Percentiles rank a stretch among this genome's conserved stretches.
These are phyloP conservation scores for Phytophthora vignae DNA, from an alignment of 352 stramenopile species.

Conservation along the genomic window DNA sequence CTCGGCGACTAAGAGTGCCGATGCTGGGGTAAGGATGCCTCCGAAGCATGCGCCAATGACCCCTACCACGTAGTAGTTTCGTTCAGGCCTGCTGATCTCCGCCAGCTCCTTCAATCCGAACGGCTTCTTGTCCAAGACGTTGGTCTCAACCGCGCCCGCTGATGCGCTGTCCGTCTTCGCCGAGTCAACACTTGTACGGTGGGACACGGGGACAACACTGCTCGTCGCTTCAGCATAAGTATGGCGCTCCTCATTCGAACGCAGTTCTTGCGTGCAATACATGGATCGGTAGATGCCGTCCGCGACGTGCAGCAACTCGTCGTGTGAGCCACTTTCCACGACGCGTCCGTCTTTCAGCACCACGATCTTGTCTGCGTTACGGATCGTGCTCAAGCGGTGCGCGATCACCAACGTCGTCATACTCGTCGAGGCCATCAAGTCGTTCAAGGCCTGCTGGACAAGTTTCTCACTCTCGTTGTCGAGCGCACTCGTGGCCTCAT, in stretches of 20 bases:
- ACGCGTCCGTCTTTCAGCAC: neutral
- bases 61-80: neutral
- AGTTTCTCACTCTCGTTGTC: neutral
- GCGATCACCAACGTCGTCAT: neutral
- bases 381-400: neutral
- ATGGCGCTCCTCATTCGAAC: no score
- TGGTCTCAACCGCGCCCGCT: neutral
- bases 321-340: no score
- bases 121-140: neutral
- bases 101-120: neutral
- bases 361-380: neutral
- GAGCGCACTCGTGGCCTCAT: neutral
- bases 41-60: neutral
- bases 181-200: no score
- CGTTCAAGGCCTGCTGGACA: neutral
- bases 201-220: no score
- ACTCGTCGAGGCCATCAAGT: neutral
- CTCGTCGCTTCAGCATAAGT: no score
- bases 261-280: no score
- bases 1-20: neutral
- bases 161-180: no score
- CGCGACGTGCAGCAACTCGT: no score
- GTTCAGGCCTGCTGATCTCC: no score
- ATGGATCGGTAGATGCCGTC: no score
- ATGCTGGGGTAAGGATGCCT: neutral